These are phyloP conservation scores for Phialemonium atrogriseum DNA, from an alignment of 2,329 filamentous ascomycete genomes.

Conservation along the genomic window DNA sequence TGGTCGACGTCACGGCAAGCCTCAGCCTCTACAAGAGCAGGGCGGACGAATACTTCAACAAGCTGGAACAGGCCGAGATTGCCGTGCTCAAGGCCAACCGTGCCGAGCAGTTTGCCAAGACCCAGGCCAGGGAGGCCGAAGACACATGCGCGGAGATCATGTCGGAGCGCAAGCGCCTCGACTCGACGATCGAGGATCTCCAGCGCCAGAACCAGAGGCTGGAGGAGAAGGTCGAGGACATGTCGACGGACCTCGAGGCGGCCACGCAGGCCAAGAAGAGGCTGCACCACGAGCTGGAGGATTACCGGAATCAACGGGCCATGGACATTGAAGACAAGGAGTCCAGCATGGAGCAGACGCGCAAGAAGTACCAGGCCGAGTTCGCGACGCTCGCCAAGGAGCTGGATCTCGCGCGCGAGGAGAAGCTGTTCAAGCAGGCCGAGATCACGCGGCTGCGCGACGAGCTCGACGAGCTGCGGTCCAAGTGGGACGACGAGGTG, in stretches of 20 bases:
- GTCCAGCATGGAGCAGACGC: constrained; percentile 88
- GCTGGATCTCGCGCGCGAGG: constrained; percentile 86
- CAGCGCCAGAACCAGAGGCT: constrained; percentile 83
- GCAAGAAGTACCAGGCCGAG: constrained; percentile 94
- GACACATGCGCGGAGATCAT: constrained; percentile 85
- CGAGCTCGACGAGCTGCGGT: constrained; percentile 87
- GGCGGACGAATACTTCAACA: constrained; percentile 93
- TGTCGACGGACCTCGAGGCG: constrained; percentile 80
- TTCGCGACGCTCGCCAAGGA: constrained; percentile 85
- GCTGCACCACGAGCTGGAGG: constrained; percentile 92
- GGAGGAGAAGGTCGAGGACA: constrained; percentile 85
- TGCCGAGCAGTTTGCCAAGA: constrained; percentile 88
- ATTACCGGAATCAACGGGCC: constrained; percentile 89
- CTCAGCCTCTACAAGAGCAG: constrained; percentile 84
- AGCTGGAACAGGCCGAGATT: constrained; percentile 94
- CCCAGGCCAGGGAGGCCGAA: constrained; percentile 83
- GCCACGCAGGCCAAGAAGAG: constrained; percentile 86
- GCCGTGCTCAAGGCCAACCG: constrained; percentile 85
- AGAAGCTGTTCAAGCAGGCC: constrained; percentile 74
- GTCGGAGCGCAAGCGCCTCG: constrained; percentile 86
- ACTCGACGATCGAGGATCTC: constrained; percentile 77
- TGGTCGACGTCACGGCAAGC: constrained; percentile 75
- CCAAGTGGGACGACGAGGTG: constrained; percentile 97
- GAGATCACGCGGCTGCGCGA: constrained; percentile 87
- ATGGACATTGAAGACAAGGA: constrained; percentile 98